phyloP scores from a whole-genome alignment of 176 grass and related monocot genomes.

The Guadua angustifolia region DNA sequence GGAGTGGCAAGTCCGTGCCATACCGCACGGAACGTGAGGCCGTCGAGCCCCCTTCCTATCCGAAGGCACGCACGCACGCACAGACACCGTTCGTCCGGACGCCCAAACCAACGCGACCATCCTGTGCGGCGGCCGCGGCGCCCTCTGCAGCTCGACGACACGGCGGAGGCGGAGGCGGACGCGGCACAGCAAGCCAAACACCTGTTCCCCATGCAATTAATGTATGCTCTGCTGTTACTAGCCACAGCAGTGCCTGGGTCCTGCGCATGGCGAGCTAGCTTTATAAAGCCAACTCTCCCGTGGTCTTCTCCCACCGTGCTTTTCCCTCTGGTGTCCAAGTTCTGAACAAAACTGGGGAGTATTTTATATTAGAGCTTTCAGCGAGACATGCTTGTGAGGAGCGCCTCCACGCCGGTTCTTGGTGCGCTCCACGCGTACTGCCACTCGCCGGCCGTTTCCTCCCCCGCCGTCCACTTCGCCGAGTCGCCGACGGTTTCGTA shows the following conservation, averaged over 20 bases:
- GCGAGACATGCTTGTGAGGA: slow-evolving; percentile 55
- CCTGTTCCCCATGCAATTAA: not conserved
- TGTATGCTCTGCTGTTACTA: not conserved
- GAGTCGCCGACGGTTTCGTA: slow-evolving; percentile 45
- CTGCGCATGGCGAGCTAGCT: not conserved
- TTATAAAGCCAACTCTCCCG: not conserved
- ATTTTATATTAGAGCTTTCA: too few relatives aligned
- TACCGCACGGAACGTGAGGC: slow-evolving; percentile 4
- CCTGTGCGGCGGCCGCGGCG: not conserved
- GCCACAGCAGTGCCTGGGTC: not conserved
- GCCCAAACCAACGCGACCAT: too few relatives aligned
- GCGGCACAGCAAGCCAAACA: not conserved
- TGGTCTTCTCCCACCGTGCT: not conserved
- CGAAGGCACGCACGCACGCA: not conserved
- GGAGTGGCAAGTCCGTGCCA: not conserved
- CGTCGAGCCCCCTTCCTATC: slow-evolving; percentile 30
- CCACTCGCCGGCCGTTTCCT: slow-evolving; percentile 53
- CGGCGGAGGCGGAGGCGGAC: not conserved
- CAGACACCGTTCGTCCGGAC: not conserved
- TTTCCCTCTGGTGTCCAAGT: too few relatives aligned
- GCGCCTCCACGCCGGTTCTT: slow-evolving; percentile 69
- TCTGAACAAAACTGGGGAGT: not conserved
- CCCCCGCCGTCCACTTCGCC: slow-evolving; percentile 46
- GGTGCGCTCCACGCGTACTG: slow-evolving; percentile 55
- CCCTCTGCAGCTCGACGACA: not conserved